Percentiles rank a stretch among this genome's conserved stretches.
Evolutionary conservation across 2,329 filamentous ascomycete species (phyloP).

Genomic region (Raffaelea albimanens): DNA sequence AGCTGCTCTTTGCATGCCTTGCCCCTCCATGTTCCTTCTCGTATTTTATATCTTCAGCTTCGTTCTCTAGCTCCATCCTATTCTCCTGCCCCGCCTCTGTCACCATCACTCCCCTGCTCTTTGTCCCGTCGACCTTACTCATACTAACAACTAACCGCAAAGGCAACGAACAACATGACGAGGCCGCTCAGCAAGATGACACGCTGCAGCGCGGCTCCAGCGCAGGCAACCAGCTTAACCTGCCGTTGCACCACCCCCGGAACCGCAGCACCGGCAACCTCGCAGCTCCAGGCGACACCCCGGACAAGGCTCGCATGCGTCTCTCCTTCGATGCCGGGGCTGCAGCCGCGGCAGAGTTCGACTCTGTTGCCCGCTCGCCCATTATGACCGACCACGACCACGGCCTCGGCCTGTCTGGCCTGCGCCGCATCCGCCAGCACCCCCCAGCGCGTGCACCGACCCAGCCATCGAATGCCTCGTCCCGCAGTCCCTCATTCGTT

Average conservation of each 20-base stretch:
- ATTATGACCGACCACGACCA: constrained; percentile 81
- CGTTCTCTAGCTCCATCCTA: no score
- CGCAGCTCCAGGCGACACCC: constrained; percentile 34
- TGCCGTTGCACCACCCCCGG: constrained; percentile 47
- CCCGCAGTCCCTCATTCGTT: constrained; percentile 52
- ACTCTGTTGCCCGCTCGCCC: constrained; percentile 69
- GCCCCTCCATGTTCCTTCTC: no score
- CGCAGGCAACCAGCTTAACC: constrained; percentile 28
- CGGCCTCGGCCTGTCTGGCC: constrained; percentile 73
- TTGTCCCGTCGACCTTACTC: no score
- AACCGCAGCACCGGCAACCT: constrained; percentile 59
- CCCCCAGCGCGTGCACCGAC: constrained; percentile 47
- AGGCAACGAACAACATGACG: neutral
- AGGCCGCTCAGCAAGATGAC: neutral
- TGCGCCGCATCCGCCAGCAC: constrained; percentile 89
- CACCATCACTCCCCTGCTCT: no score
- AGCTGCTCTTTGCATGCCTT: neutral
- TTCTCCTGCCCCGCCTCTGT: no score
- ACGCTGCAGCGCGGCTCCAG: neutral
- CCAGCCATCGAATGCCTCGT: constrained; percentile 20
- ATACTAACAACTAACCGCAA: no score
- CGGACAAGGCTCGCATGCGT: constrained; percentile 54
- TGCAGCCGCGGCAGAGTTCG: constrained; percentile 50
- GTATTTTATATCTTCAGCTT: no score
- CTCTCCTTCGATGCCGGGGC: constrained; percentile 69